Evolutionary conservation across 306 rosid genomes (phyloP).

Genomic region (Fagus sylvatica): DNA sequence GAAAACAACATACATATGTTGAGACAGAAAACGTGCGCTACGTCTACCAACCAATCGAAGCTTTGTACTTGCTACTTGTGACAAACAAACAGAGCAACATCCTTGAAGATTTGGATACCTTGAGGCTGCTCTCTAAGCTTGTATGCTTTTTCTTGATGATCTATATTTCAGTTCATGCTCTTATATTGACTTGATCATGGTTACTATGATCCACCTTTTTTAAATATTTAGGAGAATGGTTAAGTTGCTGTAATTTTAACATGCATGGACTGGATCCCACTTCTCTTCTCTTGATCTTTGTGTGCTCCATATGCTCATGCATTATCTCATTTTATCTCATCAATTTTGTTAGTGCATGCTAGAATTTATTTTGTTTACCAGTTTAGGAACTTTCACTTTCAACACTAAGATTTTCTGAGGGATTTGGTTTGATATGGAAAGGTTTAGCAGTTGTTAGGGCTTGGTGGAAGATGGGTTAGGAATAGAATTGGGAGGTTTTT

Average conservation of each 20-base stretch:
- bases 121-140: slow-evolving; percentile 91
- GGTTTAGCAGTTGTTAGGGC: neutral
- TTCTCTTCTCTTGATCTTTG: slow-evolving; percentile 2
- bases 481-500: neutral
- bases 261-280: neutral
- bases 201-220: slow-evolving; percentile 14
- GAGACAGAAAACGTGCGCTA: slow-evolving; percentile 98
- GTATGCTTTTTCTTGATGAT: slow-evolving; percentile 61
- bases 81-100: slow-evolving; percentile 97
- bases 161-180: slow-evolving; percentile 20
- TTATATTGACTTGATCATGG: neutral
- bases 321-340: neutral
- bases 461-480: too few species aligned
- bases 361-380: neutral
- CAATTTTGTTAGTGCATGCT: neutral
- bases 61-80: slow-evolving; percentile 84
- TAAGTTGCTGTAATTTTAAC: slow-evolving; percentile 16
- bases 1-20: slow-evolving; percentile 91
- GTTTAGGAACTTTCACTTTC: neutral
- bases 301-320: slow-evolving; percentile 1
- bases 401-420: neutral
- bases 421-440: neutral
- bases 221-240: slow-evolving; percentile 4
- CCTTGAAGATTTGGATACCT: slow-evolving; percentile 91
- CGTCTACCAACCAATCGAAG: slow-evolving; percentile 97